Base-by-base conservation (phyloP, 306 rosid species). In the Sindora glabra region DNA sequence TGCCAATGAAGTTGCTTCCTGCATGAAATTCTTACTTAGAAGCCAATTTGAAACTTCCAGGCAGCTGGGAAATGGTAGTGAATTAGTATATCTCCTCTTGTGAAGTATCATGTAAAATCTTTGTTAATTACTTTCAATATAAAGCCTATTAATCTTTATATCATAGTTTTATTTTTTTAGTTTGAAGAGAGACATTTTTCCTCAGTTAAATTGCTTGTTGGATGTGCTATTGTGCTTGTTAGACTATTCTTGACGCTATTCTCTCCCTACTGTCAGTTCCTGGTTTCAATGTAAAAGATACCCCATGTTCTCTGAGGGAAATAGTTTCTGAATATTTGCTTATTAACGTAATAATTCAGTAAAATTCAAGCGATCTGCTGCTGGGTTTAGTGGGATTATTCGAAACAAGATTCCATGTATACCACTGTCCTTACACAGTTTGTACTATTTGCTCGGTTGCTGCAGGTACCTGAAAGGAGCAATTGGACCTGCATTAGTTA, bases 401-500 rank as follows among this genome's bases (percentile, higher is more conserved):
- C 52, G 29, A 54, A 46, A 48, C 57, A 30, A 38, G 30, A 47
- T 32, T 26, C 57, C 14, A 1, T 44, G 36, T 47, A 44, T 14
- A 29, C 27, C 18, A 27, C 56, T 13, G 6, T 49, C 42, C 77
- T 77, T 11, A 65, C 27, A 30, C 21, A 45, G 38, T 32, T 72
- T 57, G 33, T 42, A 21, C 66, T 10, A 56, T 52, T 39, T 76
- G 48, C 41, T 61, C 39, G 68, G 71, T 19, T 68, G 32, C 60
- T 88, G 77, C 90, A 92, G 98, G 87, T 74, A 81, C 96, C 75
- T 92, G 86, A 91, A n/a, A 54, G 25, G 53, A 70, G 65, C 78
- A 58, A 59, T 62, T 65, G 74, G 69, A 70, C 73, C 73, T 62
- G 62, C 83, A 48, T 61, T 25, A 71, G 51, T 57, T 72, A 65